Percentiles rank a stretch among this genome's conserved stretches.
These are phyloP conservation scores for Verbascum thapsus DNA, from an alignment of 257 asterid genomes.

Conservation along the genomic window DNA sequence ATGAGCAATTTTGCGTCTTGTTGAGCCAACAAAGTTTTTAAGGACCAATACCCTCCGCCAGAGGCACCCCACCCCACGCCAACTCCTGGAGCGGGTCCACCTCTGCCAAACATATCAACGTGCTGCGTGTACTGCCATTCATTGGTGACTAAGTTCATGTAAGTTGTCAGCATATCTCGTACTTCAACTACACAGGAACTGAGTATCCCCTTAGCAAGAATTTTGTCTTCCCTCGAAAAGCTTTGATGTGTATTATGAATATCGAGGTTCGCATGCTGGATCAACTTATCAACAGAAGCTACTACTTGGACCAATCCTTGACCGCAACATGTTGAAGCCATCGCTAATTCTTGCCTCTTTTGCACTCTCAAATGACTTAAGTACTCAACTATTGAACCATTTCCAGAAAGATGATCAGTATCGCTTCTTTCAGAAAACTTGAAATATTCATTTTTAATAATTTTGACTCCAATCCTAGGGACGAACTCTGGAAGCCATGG, in stretches of 20 bases:
- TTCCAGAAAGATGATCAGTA: constrained; percentile 29
- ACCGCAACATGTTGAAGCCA: constrained; percentile 79
- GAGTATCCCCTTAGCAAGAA: constrained; percentile 70
- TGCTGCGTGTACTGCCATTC: constrained; percentile 48
- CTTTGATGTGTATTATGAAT: constrained; percentile 34
- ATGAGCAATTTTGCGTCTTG: constrained; percentile 63
- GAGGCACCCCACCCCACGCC: constrained; percentile 98
- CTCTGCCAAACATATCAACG: constrained; percentile 74
- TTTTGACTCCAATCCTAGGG: constrained; percentile 67
- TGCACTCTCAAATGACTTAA: constrained; percentile 56
- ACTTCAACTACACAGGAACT: constrained; percentile 54
- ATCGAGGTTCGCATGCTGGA: constrained; percentile 57
- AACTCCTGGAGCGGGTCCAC: constrained; percentile 99
- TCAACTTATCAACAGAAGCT: constrained; percentile 64
- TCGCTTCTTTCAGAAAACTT: constrained; percentile 42
- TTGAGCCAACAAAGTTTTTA: constrained; percentile 57
- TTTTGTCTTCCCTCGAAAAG: constrained; percentile 51
- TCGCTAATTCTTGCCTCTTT: constrained; percentile 51
- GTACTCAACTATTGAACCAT: constrained; percentile 51
- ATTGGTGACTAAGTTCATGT: constrained; percentile 38
- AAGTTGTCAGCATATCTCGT: constrained; percentile 40
- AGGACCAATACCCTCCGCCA: constrained; percentile 94
- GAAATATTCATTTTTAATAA: constrained; percentile 57
- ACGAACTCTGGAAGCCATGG: constrained; percentile 94
- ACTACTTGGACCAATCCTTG: constrained; percentile 71